Evolutionary conservation across 2,329 filamentous ascomycete genomes (phyloP).

Genomic region (Emericellopsis cladophorae): DNA sequence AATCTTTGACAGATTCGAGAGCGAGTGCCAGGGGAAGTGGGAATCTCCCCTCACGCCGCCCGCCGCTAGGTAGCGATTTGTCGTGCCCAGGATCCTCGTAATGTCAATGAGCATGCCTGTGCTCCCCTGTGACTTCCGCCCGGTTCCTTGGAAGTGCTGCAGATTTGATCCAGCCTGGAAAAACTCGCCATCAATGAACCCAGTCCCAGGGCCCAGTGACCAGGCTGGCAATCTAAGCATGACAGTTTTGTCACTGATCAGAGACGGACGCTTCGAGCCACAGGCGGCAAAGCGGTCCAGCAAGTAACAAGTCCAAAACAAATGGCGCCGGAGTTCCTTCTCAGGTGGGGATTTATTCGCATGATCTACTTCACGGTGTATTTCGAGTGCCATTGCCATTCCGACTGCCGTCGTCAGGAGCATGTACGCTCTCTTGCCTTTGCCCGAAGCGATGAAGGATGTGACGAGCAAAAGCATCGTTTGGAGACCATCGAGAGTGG

Average conservation of each 20-base stretch:
- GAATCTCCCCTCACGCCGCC: slow-evolving; percentile 82
- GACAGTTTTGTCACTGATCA: slow-evolving; percentile 67
- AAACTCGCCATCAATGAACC: slow-evolving; percentile 63
- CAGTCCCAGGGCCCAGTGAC: slow-evolving; percentile 46
- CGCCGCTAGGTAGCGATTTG: slow-evolving; percentile 71
- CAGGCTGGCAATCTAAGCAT: slow-evolving; percentile 64
- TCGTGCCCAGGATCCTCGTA: slow-evolving; percentile 67
- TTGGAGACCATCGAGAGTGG: slow-evolving; percentile 66
- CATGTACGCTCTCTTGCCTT: slow-evolving; percentile 81
- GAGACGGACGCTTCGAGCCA: slow-evolving; percentile 69
- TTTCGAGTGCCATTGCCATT: slow-evolving; percentile 71
- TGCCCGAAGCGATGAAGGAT: slow-evolving; percentile 64
- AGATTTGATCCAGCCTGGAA: slow-evolving; percentile 71
- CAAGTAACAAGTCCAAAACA: slow-evolving; percentile 84
- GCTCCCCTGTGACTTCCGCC: slow-evolving; percentile 61
- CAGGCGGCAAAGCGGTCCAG: slow-evolving; percentile 75
- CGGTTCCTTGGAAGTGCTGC: slow-evolving; percentile 56
- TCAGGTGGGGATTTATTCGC: slow-evolving; percentile 50
- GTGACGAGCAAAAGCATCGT: slow-evolving; percentile 62
- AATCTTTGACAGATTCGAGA: slow-evolving; percentile 78
- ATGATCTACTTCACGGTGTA: slow-evolving; percentile 63
- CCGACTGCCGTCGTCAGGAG: slow-evolving; percentile 63
- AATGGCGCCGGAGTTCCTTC: slow-evolving; percentile 61
- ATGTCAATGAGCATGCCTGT: slow-evolving; percentile 78
- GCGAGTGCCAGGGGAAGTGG: slow-evolving; percentile 81